Percentiles rank a stretch among this genome's conserved stretches.
Conservation (phyloP, 345 rosid genomes). For the Hypericum perforatum region DNA sequence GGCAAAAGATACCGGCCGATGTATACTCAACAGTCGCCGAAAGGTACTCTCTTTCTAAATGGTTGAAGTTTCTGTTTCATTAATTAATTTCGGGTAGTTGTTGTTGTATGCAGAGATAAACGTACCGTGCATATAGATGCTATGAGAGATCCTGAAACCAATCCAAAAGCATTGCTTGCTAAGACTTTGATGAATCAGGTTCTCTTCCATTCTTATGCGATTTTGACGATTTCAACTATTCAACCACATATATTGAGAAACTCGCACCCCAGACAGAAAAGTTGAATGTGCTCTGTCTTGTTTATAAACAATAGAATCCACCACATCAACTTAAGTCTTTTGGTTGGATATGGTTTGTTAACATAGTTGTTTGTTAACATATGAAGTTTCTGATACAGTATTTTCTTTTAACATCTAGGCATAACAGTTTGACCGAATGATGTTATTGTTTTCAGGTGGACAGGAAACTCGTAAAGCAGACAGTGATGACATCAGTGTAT, state of each 20-base stretch:
- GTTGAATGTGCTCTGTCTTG: too few relatives aligned
- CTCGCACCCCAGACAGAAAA: too few relatives aligned
- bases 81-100: neutral
- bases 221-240: neutral
- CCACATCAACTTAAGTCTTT: too few relatives aligned
- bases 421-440: too few relatives aligned
- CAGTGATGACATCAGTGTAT: slow-evolving; percentile 98
- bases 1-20: slow-evolving; percentile 89
- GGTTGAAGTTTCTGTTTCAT: neutral
- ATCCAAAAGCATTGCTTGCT: slow-evolving; percentile 53
- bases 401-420: too few relatives aligned
- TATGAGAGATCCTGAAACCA: slow-evolving; percentile 48
- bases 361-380: too few relatives aligned
- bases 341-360: too few relatives aligned
- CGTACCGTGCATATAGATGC: slow-evolving; percentile 71
- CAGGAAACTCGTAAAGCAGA: slow-evolving; percentile 93
- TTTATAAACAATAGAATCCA: too few relatives aligned
- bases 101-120: slow-evolving; percentile 51
- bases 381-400: too few relatives aligned
- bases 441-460: slow-evolving; percentile 47
- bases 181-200: slow-evolving; percentile 74
- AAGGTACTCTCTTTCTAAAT: slow-evolving; percentile 34
- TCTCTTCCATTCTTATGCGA: slow-evolving; percentile 11
- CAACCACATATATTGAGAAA: too few relatives aligned
- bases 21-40: slow-evolving; percentile 88